phyloP scores from a whole-genome alignment of 352 stramenopile species.

The Halophytophthora batemanensis region DNA sequence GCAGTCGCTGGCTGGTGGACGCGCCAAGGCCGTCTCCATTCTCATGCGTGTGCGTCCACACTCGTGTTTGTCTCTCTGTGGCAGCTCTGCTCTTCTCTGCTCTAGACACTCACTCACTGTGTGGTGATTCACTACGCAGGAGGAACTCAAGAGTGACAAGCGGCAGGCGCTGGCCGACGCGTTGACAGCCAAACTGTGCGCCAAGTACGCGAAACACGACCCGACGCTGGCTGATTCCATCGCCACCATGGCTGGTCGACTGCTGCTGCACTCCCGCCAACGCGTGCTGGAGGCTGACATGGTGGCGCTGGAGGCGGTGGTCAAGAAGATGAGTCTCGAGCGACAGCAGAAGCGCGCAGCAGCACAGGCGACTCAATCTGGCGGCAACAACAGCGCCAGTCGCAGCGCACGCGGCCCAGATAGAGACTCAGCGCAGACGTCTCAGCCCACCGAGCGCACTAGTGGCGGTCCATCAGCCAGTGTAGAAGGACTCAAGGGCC shows the following conservation, averaged over 20 bases:
- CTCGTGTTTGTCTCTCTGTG: not conserved
- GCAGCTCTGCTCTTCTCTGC: not conserved
- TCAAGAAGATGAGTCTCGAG: slow-evolving; percentile 67
- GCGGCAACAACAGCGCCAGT: slow-evolving; percentile 3
- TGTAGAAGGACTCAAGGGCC: slow-evolving; percentile 29
- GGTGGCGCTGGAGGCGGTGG: slow-evolving; percentile 50
- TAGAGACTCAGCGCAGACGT: too few relatives aligned
- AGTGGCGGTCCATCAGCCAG: slow-evolving; percentile 8
- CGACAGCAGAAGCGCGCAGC: slow-evolving; percentile 19
- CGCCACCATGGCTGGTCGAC: slow-evolving; percentile 41
- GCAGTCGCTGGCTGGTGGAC: slow-evolving; percentile 10
- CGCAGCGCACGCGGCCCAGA: too few relatives aligned
- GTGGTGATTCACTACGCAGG: too few relatives aligned
- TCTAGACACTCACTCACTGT: slow-evolving; percentile 1
- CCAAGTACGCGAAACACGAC: slow-evolving; percentile 65
- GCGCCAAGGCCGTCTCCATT: slow-evolving; percentile 20
- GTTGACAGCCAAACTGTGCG: slow-evolving; percentile 37
- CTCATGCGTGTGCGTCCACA: slow-evolving; percentile 16
- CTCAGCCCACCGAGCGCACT: too few relatives aligned
- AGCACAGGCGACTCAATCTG: slow-evolving; percentile 7
- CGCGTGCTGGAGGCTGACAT: slow-evolving; percentile 59
- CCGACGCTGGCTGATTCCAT: slow-evolving; percentile 53
- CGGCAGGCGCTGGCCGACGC: slow-evolving; percentile 52
- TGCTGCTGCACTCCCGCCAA: slow-evolving; percentile 50
- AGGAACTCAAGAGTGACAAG: slow-evolving; percentile 65